A percentile compares a stretch with the other conserved stretches of the same genome.
These are phyloP conservation scores for Cercospora canescens DNA, from an alignment of 2,329 filamentous ascomycete species.

Conservation along the genomic window DNA sequence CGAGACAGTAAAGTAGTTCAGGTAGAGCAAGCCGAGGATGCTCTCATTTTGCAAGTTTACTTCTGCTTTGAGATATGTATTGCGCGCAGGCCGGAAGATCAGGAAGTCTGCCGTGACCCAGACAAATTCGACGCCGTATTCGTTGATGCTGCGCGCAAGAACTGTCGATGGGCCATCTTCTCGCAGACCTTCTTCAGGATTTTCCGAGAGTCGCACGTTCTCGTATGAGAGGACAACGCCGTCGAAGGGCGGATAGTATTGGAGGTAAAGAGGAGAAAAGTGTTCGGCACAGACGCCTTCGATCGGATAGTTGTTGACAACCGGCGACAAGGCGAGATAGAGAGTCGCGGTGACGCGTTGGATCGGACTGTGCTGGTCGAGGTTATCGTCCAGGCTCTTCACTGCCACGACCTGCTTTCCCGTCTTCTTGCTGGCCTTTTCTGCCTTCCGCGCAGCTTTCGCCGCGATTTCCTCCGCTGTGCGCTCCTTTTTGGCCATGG, in stretches of 20 bases:
- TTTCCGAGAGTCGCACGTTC: conserved; percentile 65
- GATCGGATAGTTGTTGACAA: conserved; percentile 68
- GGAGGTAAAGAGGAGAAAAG: conserved; percentile 72
- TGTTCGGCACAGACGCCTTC: conserved; percentile 73
- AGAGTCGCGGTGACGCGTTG: conserved; percentile 77
- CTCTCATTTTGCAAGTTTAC: conserved; percentile 87
- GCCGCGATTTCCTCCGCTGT: conserved; percentile 13
- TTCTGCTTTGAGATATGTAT: conserved; percentile 74
- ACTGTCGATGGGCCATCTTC: conserved; percentile 26
- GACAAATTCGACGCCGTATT: conserved; percentile 82
- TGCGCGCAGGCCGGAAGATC: conserved; percentile 74
- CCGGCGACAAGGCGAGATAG: conserved; percentile 72
- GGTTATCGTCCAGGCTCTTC: conserved; percentile 3
- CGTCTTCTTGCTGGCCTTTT: conserved; percentile 5
- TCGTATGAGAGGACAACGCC: conserved; percentile 75
- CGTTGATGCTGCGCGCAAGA: conserved; percentile 60
- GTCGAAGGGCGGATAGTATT: conserved; percentile 70
- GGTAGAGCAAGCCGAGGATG: conserved; percentile 84
- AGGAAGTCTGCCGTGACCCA: conserved; percentile 89
- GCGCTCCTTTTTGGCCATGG: conserved; percentile 12
- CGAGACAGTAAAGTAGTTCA: conserved; percentile 88
- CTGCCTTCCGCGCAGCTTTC: conserved; percentile 15
- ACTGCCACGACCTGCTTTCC: not conserved
- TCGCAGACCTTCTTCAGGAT: conserved; percentile 18
- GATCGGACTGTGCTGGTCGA: conserved; percentile 61